Percentiles rank a stretch among this genome's conserved stretches.
These are phyloP conservation scores for Tolypocladium pustulatum DNA, from an alignment of 2,329 filamentous ascomycete genomes.

Conservation along the genomic window DNA sequence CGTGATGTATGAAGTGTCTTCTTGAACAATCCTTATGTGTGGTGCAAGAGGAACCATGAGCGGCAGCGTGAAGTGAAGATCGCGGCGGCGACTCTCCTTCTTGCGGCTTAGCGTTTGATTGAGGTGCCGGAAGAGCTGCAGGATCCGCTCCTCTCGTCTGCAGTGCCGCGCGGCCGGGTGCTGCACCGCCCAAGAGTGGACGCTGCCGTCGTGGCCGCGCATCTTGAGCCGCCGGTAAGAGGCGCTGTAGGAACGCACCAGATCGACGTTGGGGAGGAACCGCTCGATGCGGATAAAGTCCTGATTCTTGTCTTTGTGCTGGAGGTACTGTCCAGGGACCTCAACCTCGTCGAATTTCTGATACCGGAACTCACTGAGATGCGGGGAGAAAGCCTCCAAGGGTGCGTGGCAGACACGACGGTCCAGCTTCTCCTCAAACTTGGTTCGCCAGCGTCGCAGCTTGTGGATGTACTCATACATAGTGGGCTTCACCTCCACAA, in stretches of 20 bases:
- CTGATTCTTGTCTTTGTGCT: constrained; percentile 98
- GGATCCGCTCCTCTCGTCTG: constrained; percentile 83
- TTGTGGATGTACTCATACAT: constrained; percentile 99
- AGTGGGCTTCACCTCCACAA: constrained; percentile 87
- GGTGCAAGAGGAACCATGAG: constrained; percentile 93
- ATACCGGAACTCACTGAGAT: constrained; percentile 93
- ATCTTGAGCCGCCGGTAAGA: constrained; percentile 93
- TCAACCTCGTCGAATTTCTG: constrained; percentile 98
- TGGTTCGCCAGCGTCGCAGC: constrained; percentile 87
- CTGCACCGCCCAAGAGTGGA: constrained; percentile 95
- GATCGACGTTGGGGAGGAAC: constrained; percentile 88
- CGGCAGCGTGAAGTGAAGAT: constrained; percentile 91
- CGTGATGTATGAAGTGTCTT: constrained; percentile 88
- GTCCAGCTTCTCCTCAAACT: constrained; percentile 96
- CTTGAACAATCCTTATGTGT: constrained; percentile 89
- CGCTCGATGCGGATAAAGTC: constrained; percentile 97
- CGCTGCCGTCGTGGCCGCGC: constrained; percentile 89
- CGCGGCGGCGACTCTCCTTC: constrained; percentile 88
- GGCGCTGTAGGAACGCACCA: constrained; percentile 80
- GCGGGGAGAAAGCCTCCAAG: constrained; percentile 77
- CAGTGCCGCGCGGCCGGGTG: constrained; percentile 90
- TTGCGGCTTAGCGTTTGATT: constrained; percentile 85
- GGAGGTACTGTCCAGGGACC: constrained; percentile 90
- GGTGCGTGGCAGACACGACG: constrained; percentile 62
- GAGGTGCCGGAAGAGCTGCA: constrained; percentile 95